Conservation (phyloP, 768 basidiomycete genomes). For the Boletus tomentosulus region DNA sequence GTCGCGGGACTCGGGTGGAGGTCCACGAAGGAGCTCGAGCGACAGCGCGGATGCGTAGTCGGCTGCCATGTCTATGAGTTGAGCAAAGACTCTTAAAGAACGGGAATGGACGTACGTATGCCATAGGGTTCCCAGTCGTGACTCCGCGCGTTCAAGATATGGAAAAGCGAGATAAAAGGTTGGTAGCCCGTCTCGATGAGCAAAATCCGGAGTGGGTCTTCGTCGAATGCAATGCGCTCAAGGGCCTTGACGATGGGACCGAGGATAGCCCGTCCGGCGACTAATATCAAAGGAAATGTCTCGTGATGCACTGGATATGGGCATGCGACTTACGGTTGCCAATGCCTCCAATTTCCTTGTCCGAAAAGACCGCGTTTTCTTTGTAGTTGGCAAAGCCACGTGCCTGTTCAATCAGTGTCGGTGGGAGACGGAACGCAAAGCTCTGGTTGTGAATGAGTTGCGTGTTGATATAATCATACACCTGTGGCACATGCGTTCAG, state of each 20-base stretch:
- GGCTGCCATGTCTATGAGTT: slow-evolving; percentile 36
- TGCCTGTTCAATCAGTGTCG: slow-evolving; percentile 67
- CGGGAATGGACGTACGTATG: slow-evolving; percentile 50
- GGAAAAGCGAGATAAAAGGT: slow-evolving; percentile 83
- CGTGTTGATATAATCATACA: slow-evolving; percentile 78
- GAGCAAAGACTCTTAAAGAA: not conserved
- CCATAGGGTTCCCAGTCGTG: slow-evolving; percentile 52
- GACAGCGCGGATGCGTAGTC: slow-evolving; percentile 68
- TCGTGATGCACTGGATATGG: not conserved
- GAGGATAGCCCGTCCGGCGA: slow-evolving; percentile 76
- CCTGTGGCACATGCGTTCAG: slow-evolving; percentile 32
- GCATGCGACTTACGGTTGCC: slow-evolving; percentile 60
- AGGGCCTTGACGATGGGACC: slow-evolving; percentile 67
- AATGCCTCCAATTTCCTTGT: slow-evolving; percentile 54
- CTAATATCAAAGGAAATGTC: slow-evolving; percentile 33
- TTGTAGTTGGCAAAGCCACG: slow-evolving; percentile 73
- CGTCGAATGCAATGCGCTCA: slow-evolving; percentile 72
- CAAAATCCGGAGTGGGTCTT: slow-evolving; percentile 73
- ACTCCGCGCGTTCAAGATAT: slow-evolving; percentile 56
- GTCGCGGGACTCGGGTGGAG: slow-evolving; percentile 71
- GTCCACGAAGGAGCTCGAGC: slow-evolving; percentile 71
- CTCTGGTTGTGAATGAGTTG: slow-evolving; percentile 78
- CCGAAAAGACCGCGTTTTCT: slow-evolving; percentile 71
- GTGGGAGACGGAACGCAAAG: slow-evolving; percentile 72
- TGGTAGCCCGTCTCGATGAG: slow-evolving; percentile 80